phyloP scores from a whole-genome alignment of 2,329 filamentous ascomycete genomes.

The Ophiostoma sp. region DNA sequence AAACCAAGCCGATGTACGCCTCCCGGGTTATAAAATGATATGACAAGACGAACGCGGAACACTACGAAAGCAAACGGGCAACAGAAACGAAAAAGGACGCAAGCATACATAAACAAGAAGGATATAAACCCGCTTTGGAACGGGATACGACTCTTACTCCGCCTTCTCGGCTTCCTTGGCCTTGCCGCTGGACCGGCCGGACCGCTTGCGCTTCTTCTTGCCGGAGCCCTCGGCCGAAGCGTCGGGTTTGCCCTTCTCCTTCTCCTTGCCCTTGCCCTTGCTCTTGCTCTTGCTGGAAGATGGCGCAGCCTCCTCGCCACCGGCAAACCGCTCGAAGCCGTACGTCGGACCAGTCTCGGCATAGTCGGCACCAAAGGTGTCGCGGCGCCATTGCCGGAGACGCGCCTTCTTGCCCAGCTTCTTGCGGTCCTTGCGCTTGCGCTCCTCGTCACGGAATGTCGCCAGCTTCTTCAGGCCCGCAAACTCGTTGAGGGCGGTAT shows the following conservation, averaged over 20 bases:
- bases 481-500: constrained; percentile 80
- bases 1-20: constrained; percentile 18
- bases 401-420: constrained; percentile 86
- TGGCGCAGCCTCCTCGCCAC: constrained; percentile 25
- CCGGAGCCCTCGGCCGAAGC: constrained; percentile 28
- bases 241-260: constrained; percentile 30
- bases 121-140: neutral
- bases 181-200: constrained; percentile 40
- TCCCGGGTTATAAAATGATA: constrained; percentile 1
- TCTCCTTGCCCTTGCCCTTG: constrained; percentile 19
- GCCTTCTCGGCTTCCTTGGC: constrained; percentile 18
- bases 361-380: constrained; percentile 56
- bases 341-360: constrained; percentile 53
- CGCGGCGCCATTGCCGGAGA: constrained; percentile 74
- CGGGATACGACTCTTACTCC: neutral
- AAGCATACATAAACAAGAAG: neutral
- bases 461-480: constrained; percentile 94
- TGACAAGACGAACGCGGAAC: neutral
- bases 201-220: constrained; percentile 45
- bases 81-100: neutral
- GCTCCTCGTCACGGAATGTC: constrained; percentile 77
- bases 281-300: constrained; percentile 30
- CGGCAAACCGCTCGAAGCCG: constrained; percentile 43
- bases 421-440: constrained; percentile 86
- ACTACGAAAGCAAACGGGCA: neutral